A percentile compares a stretch with the other conserved stretches of the same genome.
These are phyloP conservation scores for Sutorius eximius DNA, from an alignment of 1,284 basidiomycete genomes.

Conservation along the genomic window DNA sequence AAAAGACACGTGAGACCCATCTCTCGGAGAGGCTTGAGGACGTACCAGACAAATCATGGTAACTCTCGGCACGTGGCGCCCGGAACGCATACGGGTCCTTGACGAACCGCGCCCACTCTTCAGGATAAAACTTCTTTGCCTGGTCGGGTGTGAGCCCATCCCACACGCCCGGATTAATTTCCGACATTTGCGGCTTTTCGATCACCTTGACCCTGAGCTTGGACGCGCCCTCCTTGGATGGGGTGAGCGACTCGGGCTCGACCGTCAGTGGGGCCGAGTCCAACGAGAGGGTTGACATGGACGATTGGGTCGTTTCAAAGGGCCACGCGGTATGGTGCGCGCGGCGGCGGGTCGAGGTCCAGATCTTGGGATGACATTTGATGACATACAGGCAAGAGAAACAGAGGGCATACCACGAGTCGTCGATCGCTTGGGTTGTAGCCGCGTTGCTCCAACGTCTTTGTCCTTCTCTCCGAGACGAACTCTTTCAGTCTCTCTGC, in stretches of 20 bases:
- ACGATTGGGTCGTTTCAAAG: conserved; percentile 55
- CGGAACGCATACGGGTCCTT: conserved; percentile 94
- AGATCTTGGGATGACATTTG: conserved; percentile 60
- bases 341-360: conserved; percentile 92
- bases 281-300: conserved; percentile 13
- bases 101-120: conserved; percentile 91
- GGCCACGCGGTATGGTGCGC: conserved; percentile 97
- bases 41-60: conserved; percentile 81
- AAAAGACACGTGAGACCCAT: background rate
- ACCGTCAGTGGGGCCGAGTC: background rate
- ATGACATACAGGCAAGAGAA: background rate
- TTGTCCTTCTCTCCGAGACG: conserved; percentile 73
- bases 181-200: conserved; percentile 93
- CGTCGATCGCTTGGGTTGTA: conserved; percentile 64
- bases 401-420: conserved; percentile 61
- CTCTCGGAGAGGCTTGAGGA: background rate
- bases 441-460: conserved; percentile 67
- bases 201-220: conserved; percentile 74
- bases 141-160: conserved; percentile 93
- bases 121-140: conserved; percentile 87
- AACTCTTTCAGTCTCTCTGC: conserved; percentile 85
- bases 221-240: conserved; percentile 14
- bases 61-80: conserved; percentile 91
- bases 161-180: conserved; percentile 97
- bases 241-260: background rate